Evolutionary conservation across 768 basidiomycete species (phyloP).

Genomic region (Lactarius quietus): DNA sequence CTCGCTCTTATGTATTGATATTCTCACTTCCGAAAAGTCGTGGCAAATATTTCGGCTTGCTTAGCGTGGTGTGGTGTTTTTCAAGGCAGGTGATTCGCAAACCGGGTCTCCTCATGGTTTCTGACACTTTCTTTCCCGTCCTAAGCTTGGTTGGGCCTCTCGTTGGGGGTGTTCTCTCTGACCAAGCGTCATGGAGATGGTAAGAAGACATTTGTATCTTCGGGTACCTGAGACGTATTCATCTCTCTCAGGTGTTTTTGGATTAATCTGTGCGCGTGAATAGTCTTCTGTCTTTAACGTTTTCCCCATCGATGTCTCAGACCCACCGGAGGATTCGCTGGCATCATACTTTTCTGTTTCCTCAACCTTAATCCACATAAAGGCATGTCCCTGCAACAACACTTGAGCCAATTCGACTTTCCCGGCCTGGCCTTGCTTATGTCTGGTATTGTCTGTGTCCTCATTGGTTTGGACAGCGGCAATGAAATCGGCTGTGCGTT

Average conservation of each 20-base stretch:
- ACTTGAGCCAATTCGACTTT: conserved; percentile 69
- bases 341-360: conserved; percentile 61
- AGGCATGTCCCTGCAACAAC: conserved; percentile 51
- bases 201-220: conserved; percentile 30
- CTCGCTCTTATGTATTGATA: not conserved
- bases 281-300: too few species aligned
- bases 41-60: conserved; percentile 70
- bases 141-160: conserved; percentile 74
- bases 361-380: conserved; percentile 74
- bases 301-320: conserved; percentile 35
- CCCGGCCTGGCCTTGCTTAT: conserved; percentile 61
- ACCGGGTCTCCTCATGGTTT: not conserved
- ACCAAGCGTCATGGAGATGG: conserved; percentile 81
- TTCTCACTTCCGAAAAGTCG: conserved; percentile 41
- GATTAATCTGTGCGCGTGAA: conserved; percentile 59
- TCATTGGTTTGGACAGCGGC: conserved; percentile 74
- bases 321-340: conserved; percentile 69
- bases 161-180: conserved; percentile 72
- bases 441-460: conserved; percentile 56
- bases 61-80: conserved; percentile 77
- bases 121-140: not conserved
- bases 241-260: conserved; percentile 59
- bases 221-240: not conserved
- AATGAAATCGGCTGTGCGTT: conserved; percentile 60
- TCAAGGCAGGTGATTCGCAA: conserved; percentile 38